Conservation (phyloP, 225 moss, liverwort and hornwort species). For the Pleurozium schreberi region DNA sequence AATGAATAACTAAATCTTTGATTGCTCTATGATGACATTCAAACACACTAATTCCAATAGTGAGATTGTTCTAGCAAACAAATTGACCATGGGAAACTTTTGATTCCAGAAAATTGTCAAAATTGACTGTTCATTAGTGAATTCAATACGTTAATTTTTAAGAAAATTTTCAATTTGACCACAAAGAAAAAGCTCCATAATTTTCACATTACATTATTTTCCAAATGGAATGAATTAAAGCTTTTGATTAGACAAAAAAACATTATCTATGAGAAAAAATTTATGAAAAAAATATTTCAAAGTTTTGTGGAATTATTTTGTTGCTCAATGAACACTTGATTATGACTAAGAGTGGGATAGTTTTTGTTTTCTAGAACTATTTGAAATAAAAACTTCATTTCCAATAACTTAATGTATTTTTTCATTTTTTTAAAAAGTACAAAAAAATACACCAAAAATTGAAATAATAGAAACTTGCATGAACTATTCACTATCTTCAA, state of each 20-base stretch:
- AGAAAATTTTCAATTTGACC: rapidly evolving
- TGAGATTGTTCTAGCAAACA: background rate
- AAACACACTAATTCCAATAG: too few species aligned
- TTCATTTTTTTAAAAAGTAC: too few species aligned
- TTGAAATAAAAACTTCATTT: too few species aligned
- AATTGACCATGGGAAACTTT: background rate
- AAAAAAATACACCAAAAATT: background rate
- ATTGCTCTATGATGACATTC: background rate
- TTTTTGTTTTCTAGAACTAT: too few species aligned
- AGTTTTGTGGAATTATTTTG: background rate
- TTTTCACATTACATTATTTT: background rate
- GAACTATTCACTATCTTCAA: rapidly evolving
- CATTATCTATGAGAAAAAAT: background rate
- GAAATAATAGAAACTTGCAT: rapidly evolving
- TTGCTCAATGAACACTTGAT: background rate
- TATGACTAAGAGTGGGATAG: background rate
- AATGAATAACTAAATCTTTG: background rate
- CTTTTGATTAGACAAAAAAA: background rate
- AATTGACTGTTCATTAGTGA: background rate
- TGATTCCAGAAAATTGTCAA: background rate
- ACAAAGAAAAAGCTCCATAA: background rate
- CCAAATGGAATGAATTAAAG: background rate
- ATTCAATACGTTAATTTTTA: background rate
- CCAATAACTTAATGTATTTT: too few species aligned
- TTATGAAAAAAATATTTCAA: rapidly evolving